Evolutionary conservation across 257 asterid genomes (phyloP), one percentile per base, ranked within the genome.

Genomic region (Petunia secreta): DNA sequence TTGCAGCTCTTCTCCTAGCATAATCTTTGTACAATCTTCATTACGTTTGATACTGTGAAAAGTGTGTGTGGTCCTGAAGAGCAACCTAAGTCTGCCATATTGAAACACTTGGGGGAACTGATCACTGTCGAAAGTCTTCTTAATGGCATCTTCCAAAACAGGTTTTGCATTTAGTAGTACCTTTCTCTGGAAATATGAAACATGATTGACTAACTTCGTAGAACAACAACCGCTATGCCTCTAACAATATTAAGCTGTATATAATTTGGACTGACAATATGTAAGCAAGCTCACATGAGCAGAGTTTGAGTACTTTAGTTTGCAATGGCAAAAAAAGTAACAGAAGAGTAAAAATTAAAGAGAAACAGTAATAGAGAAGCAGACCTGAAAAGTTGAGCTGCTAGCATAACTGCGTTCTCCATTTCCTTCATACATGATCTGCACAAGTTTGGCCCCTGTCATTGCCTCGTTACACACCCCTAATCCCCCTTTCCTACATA

Each of bases 1-100:
- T 68, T 54, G 8, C 41, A 59, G 16, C 77, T 83, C 4, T 15
- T 40, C 2, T 54, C 5, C 6, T 13, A 0, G 43, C 74, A 78
- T 2, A 80, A 2, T 4, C 11, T 52, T 53, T 75, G 43, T 13
- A 86, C 63, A 16, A 50, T 76, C 2, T 81, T 34, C 13, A 85
- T 53, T 5, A 84, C 76, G 25, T 82, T 59, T 36, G 87, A 75
- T 6, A 83, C 1, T 46, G 65, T 60, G 37, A 65, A 39, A 0
- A 89, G 44, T 0, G 92, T 73, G 76, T 87, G 87, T 2, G 89
- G 85, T n/a, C 91, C 89, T 8, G 89, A 85, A 2, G 87, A 82
- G 81, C 90, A 87, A 1, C 90, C 92, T 79, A 88, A 59, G 7
- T 86, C 90, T 53, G 79, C 86, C 8, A 88, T 75, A 58, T 50